Evolutionary conservation across 345 rosid genomes (phyloP).

Genomic region (Litchi chinensis): DNA sequence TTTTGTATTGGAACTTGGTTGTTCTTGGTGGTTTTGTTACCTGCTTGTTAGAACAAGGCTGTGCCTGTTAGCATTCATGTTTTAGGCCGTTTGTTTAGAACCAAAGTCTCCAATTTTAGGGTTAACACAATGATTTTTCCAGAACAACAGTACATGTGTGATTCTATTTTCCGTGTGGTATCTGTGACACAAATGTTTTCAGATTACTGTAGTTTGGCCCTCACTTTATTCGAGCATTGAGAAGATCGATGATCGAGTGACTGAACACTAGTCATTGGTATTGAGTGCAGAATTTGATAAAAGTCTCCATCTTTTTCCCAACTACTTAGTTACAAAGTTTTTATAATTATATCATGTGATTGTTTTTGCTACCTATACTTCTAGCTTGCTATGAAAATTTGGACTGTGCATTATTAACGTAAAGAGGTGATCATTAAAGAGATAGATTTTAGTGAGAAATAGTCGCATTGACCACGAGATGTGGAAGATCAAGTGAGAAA

Average conservation of each 20-base stretch:
- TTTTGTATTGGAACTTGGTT: background rate
- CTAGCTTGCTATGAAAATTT: background rate
- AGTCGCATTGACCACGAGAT: background rate
- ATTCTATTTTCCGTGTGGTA: background rate
- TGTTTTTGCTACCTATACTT: background rate
- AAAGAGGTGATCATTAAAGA: slow-evolving; percentile 1
- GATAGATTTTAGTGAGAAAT: background rate
- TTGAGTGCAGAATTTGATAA: background rate
- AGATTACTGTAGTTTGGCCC: background rate
- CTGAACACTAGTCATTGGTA: background rate
- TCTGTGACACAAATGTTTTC: background rate
- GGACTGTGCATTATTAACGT: background rate
- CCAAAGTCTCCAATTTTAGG: background rate
- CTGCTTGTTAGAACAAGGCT: background rate
- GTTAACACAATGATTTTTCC: background rate
- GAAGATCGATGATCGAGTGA: background rate
- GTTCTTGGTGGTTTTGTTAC: background rate
- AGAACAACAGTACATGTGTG: background rate
- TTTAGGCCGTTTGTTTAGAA: background rate
- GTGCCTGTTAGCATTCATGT: background rate
- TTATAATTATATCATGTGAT: background rate
- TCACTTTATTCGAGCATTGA: background rate
- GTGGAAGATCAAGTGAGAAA: background rate
- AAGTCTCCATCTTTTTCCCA: background rate
- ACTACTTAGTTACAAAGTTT: background rate